phyloP scores from a whole-genome alignment of 768 basidiomycete genomes.

The Tulasnella sp. region DNA sequence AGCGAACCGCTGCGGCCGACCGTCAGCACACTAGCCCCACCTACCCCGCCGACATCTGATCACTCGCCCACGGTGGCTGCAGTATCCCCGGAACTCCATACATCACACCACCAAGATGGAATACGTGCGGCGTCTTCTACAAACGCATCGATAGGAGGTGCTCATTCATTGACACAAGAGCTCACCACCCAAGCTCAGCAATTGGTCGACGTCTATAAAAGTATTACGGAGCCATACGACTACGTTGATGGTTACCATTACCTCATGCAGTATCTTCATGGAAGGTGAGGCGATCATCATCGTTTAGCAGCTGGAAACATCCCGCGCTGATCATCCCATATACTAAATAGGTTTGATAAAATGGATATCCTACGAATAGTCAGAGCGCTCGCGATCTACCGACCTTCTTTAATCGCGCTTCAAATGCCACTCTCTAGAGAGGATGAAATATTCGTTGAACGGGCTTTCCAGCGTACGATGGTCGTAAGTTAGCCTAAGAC shows the following conservation, averaged over 20 bases:
- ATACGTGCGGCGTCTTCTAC: neutral
- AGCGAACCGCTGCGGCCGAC: no score
- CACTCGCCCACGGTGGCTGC: neutral
- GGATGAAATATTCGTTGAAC: slow-evolving; percentile 93
- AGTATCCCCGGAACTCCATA: slow-evolving; percentile 8
- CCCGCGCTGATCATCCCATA: neutral
- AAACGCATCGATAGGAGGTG: no score
- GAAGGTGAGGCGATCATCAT: slow-evolving; percentile 33
- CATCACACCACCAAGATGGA: neutral
- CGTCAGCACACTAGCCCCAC: slow-evolving; percentile 1
- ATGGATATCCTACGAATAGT: slow-evolving; percentile 91
- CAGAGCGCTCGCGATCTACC: slow-evolving; percentile 84
- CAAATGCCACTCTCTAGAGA: slow-evolving; percentile 97
- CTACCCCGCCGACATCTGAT: slow-evolving; percentile 11
- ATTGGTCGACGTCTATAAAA: slow-evolving; percentile 47
- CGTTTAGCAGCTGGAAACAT: neutral
- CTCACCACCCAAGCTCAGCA: neutral
- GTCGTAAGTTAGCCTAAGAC: slow-evolving; percentile 40
- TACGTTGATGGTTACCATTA: slow-evolving; percentile 96
- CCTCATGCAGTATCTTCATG: slow-evolving; percentile 84
- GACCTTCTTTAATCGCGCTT: slow-evolving; percentile 92
- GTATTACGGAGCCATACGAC: slow-evolving; percentile 68
- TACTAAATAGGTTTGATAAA: slow-evolving; percentile 74
- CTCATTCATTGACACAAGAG: neutral
- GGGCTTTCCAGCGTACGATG: slow-evolving; percentile 87